Percentiles rank a stretch among this genome's conserved stretches.
These are phyloP conservation scores for Pyrus communis DNA, from an alignment of 306 rosid species.

Conservation along the genomic window DNA sequence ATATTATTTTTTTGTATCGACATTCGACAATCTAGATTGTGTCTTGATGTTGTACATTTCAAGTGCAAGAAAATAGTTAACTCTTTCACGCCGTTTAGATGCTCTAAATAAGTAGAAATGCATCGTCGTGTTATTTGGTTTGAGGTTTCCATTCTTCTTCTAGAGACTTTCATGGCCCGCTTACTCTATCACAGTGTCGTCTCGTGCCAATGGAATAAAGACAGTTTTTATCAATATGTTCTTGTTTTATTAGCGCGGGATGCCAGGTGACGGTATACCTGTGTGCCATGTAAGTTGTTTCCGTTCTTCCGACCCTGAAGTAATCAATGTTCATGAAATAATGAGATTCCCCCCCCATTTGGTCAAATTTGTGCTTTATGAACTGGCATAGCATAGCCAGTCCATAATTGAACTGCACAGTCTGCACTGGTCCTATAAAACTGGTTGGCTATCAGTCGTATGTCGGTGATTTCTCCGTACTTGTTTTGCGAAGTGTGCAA, in stretches of 20 bases:
- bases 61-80: constrained; percentile 12
- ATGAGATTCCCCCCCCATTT: no score
- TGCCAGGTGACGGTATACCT: not conserved
- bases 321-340: no score
- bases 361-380: not conserved
- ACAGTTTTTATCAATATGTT: no score
- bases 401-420: constrained; percentile 4
- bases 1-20: not conserved
- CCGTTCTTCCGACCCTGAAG: no score
- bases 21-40: not conserved
- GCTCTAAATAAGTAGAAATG: not conserved
- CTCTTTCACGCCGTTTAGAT: not conserved
- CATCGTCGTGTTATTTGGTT: no score
- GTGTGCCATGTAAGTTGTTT: not conserved
- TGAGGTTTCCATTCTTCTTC: no score
- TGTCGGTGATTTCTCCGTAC: not conserved
- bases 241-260: no score
- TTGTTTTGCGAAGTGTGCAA: no score
- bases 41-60: constrained; percentile 39
- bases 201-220: not conserved
- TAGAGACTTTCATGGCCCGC: no score
- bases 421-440: not conserved
- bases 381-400: not conserved
- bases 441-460: not conserved
- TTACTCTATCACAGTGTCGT: no score